Evolutionary conservation across 192 early-diverging fungal genomes (phyloP), one percentile per base, ranked within the genome.

Genomic region (Coemansia sp.): DNA sequence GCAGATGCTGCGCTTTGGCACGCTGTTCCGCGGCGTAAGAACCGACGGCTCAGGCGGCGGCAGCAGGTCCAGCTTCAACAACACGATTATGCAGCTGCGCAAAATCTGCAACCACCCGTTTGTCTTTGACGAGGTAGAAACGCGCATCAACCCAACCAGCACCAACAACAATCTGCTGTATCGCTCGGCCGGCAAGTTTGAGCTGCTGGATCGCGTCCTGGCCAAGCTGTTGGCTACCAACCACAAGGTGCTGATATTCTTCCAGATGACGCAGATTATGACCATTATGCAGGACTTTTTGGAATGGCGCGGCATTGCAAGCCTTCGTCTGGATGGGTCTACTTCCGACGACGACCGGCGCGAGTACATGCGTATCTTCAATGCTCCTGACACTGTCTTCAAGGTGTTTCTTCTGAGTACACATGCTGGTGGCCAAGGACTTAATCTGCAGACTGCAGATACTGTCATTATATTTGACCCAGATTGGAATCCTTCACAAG

Each of bases 41-140:
- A 14, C 47, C 11, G 65, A 75, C 45, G 50, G 48, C 23, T 39
- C 23, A 42, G 64, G 53, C 39, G 78, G 69, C 53, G 80, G 78
- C 17, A 80, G 84, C 58, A 31, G 39, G 11, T 32, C 62, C 17
- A 85, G 61, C 80, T 72, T 99, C 49, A 95, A 91, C 79, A 99
- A 99, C 79, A 84, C 92, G 9, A 88, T 99, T 44, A 96, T 99
- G 97, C 94, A 99, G 69, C 85, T 99, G 45, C 86, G 95, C 32
- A 97, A 98, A 70, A 91, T 99, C 60, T 93, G 91, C 71, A 99
- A 98, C 77, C 97, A 99, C 76, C 97, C 97, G 43, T 99, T 90
- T 70, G 93, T 97, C 12, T 97, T 93, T 81, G 87, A 89, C 44
- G 90, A 92, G 56, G 94, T 99, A 0, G 94, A 96, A 61, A 74